A percentile compares a stretch with the other conserved stretches of the same genome.
Conservation (phyloP, 2,329 filamentous ascomycete genomes). For the Xenoacremonium recifei region DNA sequence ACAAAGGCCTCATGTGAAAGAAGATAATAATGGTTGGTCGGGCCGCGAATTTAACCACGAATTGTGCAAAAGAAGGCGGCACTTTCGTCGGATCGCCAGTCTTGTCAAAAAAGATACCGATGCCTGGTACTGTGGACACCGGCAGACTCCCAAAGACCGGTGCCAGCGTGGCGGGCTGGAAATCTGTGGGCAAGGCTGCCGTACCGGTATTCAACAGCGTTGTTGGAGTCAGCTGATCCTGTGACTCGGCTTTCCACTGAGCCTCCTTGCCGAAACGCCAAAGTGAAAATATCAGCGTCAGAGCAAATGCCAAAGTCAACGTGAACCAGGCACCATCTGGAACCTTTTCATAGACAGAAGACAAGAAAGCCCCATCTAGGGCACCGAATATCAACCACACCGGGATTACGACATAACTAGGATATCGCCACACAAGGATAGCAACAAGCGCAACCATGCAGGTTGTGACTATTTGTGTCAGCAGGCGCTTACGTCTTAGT, state of each 20-base stretch:
- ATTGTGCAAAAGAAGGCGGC: conserved; percentile 56
- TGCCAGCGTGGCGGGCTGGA: neutral
- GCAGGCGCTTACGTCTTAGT: neutral
- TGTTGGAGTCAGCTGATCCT: conserved; percentile 52
- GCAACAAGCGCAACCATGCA: conserved; percentile 70
- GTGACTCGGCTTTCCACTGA: conserved; percentile 68
- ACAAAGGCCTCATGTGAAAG: conserved; percentile 65
- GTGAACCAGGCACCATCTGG: conserved; percentile 78
- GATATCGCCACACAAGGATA: conserved; percentile 67
- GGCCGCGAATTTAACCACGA: conserved; percentile 65
- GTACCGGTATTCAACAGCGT: conserved; percentile 23
- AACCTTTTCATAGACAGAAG: conserved; percentile 66
- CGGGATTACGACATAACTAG: conserved; percentile 54
- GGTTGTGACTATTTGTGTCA: conserved; percentile 50
- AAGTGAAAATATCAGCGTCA: conserved; percentile 63
- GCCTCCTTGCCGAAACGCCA: conserved; percentile 79
- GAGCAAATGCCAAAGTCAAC: conserved; percentile 56
- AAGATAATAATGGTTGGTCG: conserved; percentile 67
- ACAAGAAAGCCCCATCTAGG: conserved; percentile 67
- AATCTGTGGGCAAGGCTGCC: neutral
- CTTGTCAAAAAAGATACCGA: conserved; percentile 77
- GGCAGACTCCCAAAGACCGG: conserved; percentile 35
- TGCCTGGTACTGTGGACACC: conserved; percentile 48
- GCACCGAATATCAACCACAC: conserved; percentile 60
- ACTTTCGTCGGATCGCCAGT: conserved; percentile 39